Base-by-base conservation (phyloP, 257 asterid species). In the Cinchona pubescens region DNA sequence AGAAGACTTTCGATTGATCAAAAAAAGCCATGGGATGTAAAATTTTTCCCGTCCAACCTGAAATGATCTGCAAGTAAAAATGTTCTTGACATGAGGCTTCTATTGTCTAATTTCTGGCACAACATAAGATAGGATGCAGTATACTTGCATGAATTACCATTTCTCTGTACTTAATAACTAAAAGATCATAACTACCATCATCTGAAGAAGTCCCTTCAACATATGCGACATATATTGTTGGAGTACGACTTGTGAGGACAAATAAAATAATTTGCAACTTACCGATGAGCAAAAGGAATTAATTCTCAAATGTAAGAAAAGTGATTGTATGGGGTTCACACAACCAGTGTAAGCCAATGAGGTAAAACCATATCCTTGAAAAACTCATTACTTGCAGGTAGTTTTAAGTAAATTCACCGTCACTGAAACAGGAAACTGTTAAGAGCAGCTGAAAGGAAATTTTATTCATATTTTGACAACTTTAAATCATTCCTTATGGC, bases 21-120 rank as follows among this genome's bases (percentile, higher is more conserved):
- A 86, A 79, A 91, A 88, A 77, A 92, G 96, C 98, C 99, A 92
- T 21, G 99, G 96, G 75, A 92, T 86, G 78, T 85, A 84, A 84
- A 87, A 90, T 79, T 95, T 95, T 77, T 95, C 99, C 77, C 84
- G 85, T 73, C 99, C 99, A 83, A 95, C 92, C 88, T 92, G 99
- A 82, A 95, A 91, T 62, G 98, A 95, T 84, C 97, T 95, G 94
- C 90, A 83, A 62, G 55, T 72, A 75, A 82, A 75, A 72, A 21
- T 40, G 69, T 58, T 80, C 53, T 42, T n/a, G 14, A 71, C 32
- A 61, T 35, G 27, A 45, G 46, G 61, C 63, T 56, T 25, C 60
- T 43, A 32, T 18, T 29, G 1, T 13, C 75, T 29, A 42, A 16
- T 51, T 30, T 51, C 2, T n/a, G 19, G 53, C 3, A 23, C 18